These are phyloP conservation scores for Hyphopichia khmerensis DNA, from an alignment of 1,139 yeast species.

Conservation along the genomic window DNA sequence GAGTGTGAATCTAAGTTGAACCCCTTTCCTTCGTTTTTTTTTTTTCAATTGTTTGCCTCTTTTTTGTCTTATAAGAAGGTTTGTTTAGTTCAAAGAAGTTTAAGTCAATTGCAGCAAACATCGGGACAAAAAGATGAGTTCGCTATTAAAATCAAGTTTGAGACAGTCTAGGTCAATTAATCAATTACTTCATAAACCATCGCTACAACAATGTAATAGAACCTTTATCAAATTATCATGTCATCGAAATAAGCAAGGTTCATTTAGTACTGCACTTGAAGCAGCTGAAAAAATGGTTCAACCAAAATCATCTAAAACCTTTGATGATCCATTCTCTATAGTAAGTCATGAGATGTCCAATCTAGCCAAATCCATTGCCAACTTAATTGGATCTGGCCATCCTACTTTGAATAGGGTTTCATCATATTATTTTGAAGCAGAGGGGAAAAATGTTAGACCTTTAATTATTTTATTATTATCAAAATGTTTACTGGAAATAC, in stretches of 20 bases:
- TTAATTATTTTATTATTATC: slow-evolving; percentile 79
- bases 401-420: slow-evolving; percentile 89
- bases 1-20: too few relatives aligned
- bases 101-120: not conserved
- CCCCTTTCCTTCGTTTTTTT: too few relatives aligned
- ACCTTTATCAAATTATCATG: not conserved
- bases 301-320: slow-evolving; percentile 54
- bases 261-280: slow-evolving; percentile 60
- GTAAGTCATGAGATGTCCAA: slow-evolving; percentile 96
- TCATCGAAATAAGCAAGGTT: not conserved
- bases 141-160: not conserved
- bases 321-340: slow-evolving; percentile 78
- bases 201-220: slow-evolving; percentile 1
- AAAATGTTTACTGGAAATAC: slow-evolving; percentile 78
- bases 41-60: too few relatives aligned
- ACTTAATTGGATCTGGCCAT: slow-evolving; percentile 86
- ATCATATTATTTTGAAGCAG: slow-evolving; percentile 90
- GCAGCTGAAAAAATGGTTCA: slow-evolving; percentile 81
- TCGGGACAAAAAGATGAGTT: not conserved
- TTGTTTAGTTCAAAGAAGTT: too few relatives aligned
- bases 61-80: too few relatives aligned
- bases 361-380: slow-evolving; percentile 82
- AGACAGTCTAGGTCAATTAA: not conserved
- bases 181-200: not conserved
- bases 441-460: slow-evolving; percentile 95